These are phyloP conservation scores for Eimeria praecox DNA, from an alignment of 169 alveolate species.

Conservation along the genomic window DNA sequence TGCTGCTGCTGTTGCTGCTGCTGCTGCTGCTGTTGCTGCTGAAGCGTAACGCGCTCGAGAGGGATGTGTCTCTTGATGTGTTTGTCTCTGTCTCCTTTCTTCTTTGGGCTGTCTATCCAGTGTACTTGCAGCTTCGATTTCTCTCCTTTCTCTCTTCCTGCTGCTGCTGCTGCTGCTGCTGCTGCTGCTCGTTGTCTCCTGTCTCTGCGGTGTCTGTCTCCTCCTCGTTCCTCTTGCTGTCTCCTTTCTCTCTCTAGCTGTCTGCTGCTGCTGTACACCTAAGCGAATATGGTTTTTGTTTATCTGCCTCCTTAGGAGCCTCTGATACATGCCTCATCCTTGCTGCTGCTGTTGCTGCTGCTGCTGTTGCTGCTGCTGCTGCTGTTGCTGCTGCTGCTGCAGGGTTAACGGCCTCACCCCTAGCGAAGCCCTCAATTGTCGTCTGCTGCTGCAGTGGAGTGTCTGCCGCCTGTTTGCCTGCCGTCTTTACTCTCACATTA, in stretches of 20 bases:
- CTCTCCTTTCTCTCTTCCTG: neutral
- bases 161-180: conserved; percentile 4
- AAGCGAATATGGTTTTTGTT: too few relatives aligned
- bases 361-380: neutral
- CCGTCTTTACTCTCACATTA: neutral
- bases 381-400: neutral
- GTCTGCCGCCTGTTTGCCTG: neutral
- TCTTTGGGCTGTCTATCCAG: too few relatives aligned
- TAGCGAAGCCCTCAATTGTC: conserved; percentile 7
- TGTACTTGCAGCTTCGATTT: neutral
- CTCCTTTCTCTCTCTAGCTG: neutral
- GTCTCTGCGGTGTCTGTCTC: neutral
- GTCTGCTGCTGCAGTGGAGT: conserved; percentile 1
- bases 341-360: neutral
- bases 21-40: neutral
- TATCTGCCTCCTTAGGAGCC: too few relatives aligned
- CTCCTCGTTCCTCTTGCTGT: too few relatives aligned
- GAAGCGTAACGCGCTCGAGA: too few relatives aligned
- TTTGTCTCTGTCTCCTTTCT: too few relatives aligned
- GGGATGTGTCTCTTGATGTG: too few relatives aligned
- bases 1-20: neutral
- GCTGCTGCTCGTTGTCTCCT: neutral
- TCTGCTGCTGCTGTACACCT: conserved; percentile 15
- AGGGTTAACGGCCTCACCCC: neutral
- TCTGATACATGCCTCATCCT: neutral